Evolutionary conservation across 306 rosid species (phyloP), one percentile per base, ranked within the genome.

Genomic region (Lagenaria siceraria): DNA sequence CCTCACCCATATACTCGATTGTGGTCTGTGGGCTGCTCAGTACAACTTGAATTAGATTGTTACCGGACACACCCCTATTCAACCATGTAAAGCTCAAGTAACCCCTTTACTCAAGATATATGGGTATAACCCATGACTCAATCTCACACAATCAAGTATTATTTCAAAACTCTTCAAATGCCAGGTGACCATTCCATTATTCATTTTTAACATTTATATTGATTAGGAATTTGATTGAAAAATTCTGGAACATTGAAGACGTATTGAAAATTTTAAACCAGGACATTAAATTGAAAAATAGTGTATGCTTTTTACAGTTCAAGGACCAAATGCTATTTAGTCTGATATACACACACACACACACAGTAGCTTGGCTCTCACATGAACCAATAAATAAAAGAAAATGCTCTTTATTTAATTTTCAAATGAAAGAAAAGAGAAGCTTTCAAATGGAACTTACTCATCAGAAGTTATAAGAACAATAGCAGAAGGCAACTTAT

Each of bases 381-480:
- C n/a, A 70, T 15, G 7, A 43, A 33, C 19, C 56, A 70, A 70
- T 7, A 68, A 42, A 40, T 68, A 42, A n/a, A 35, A 38, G 52
- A 66, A 19, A 66, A 10, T 66, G 48, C 12, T 9, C 74, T 38
- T 21, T 9, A 66, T 66, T 49, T 27, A 15, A 24, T 24, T 46
- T 33, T 64, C 48, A 25, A 51, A 48, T 17, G 48, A 48, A 81
- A 56, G 11, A 9, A 10, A 59, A 64, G 36, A 66, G 49, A 75
- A 19, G 33, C 62, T 55, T 77, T 58, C 40, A 10, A 60, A 66
- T 36, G 12, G 38, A 58, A 52, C 33, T 81, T 85, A 87, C 88
- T 82, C 62, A 78, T 85, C 86, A 85, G 81, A 79, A 81, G 87
- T 78, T 53, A 60, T 85, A 63, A 87, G 65, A 79, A 83, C 78